phyloP scores from a whole-genome alignment of 2,329 filamentous ascomycete genomes.

The Ceratocystis huliohia region DNA sequence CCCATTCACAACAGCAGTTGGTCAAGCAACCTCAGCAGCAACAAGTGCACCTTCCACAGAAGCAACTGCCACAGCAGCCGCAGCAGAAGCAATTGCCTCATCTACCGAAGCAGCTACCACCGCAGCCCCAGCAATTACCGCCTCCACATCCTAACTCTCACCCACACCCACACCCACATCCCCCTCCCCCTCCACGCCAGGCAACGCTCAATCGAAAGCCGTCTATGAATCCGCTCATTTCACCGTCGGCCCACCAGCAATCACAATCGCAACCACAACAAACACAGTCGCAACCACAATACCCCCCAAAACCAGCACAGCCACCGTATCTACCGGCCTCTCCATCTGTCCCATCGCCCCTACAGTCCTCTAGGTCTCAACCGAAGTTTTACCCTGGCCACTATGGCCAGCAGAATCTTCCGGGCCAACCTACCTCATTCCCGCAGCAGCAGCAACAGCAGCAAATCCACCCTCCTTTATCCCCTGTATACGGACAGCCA shows the following conservation, averaged over 20 bases:
- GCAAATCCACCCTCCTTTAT: background rate
- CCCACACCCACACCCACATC: background rate
- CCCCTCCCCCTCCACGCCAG: background rate
- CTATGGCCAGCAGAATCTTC: slow-evolving; percentile 11
- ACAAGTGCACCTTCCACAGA: background rate
- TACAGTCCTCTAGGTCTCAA: background rate
- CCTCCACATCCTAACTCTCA: background rate
- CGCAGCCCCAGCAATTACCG: slow-evolving; percentile 1
- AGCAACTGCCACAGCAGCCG: background rate
- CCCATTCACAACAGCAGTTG: background rate
- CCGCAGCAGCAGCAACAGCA: slow-evolving; percentile 6
- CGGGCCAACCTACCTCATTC: background rate
- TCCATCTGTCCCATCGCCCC: background rate
- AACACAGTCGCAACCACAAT: slow-evolving; percentile 12
- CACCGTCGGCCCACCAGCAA: slow-evolving; percentile 10
- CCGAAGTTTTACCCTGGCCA: slow-evolving; percentile 9
- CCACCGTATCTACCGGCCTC: background rate
- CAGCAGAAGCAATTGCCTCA: slow-evolving; percentile 5
- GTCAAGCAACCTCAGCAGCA: background rate
- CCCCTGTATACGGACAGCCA: background rate
- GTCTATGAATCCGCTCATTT: slow-evolving; percentile 6
- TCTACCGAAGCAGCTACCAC: background rate
- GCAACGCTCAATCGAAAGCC: slow-evolving; percentile 7
- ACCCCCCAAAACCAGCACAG: background rate
- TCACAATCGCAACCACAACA: slow-evolving; percentile 11